Base-by-base conservation (phyloP, 345 rosid species). In the Sisymbrium altissimum region DNA sequence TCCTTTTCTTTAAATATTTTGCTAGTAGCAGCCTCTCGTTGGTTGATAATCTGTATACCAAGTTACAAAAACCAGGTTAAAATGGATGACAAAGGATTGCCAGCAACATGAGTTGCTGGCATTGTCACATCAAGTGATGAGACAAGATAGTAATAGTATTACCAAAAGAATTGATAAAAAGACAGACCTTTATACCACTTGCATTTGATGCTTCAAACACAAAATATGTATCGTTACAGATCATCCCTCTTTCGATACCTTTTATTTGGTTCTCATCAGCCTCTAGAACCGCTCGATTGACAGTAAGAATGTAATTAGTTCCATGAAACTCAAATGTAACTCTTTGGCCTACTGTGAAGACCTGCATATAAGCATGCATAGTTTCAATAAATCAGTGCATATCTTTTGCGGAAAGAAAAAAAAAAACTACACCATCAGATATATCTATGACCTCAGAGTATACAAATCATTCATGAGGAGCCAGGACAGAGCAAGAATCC, bases 1-100 rank as follows among this genome's bases (percentile, higher is more conserved):
- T 93, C 96, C 79, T 91, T 91, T 1, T 86, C 91, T 86, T 76
- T 91, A 68, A 93, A 93, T 72, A 93, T 85, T 43, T 80, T 93
- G 80, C 97, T 91, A 36, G 87, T 89, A 29, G 97, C 92, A 82
- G 92, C 88, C 69, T 91, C 98, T 53, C 96, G 93, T 73, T 91
- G 97, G 76, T 93, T 90, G 46, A 91, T 83, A 58, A 93, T 74
- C 96, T 90, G 88, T 72, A 76, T 5, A 81, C 38, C 29, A 54
- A 17, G 15, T n/a, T 17, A 41, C 64, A 54, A 19, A 61, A 40
- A 21, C 12, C 33, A 63, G 36, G 12, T 43, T 23, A 6, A 25
- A 63, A 23, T 33, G 19, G 19, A 41, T 23, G 35, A 12, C 23
- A 40, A 2, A 25, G 8, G 50, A 65, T 50, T 14, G 33, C 33